These are phyloP conservation scores for Apiospora marii DNA, from an alignment of 2,329 filamentous ascomycete species.

Conservation along the genomic window DNA sequence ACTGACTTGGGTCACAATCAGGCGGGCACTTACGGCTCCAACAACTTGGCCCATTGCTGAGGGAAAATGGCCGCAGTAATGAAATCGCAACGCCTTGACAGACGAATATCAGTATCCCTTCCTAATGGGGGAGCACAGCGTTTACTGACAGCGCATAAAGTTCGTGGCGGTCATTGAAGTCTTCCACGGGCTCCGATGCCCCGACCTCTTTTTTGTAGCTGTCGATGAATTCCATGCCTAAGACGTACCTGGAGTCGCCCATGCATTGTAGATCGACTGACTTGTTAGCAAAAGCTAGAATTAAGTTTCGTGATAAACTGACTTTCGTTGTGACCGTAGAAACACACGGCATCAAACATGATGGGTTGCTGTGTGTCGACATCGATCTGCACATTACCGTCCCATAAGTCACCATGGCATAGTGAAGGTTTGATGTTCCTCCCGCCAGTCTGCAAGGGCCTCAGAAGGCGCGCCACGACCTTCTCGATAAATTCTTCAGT, in stretches of 20 bases:
- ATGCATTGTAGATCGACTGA: constrained; percentile 33
- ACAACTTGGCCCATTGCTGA: neutral
- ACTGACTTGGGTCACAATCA: neutral
- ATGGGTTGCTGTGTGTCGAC: constrained; percentile 36
- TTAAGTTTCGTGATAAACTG: constrained; percentile 4
- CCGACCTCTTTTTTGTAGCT: constrained; percentile 33
- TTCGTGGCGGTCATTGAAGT: constrained; percentile 41
- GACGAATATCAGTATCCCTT: neutral
- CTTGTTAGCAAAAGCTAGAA: neutral
- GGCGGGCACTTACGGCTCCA: neutral
- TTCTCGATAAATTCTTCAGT: neutral
- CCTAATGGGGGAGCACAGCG: neutral
- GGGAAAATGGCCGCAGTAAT: neutral
- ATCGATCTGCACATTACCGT: constrained; percentile 38
- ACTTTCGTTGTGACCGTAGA: constrained; percentile 43
- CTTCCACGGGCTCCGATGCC: constrained; percentile 39
- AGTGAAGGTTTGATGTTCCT: neutral
- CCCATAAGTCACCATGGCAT: constrained; percentile 42
- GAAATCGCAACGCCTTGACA: neutral
- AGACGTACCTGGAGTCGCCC: constrained; percentile 29
- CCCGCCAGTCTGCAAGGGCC: neutral
- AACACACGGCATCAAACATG: constrained; percentile 40
- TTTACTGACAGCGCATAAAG: constrained; percentile 34
- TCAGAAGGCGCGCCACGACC: neutral
- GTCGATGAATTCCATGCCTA: constrained; percentile 32